Base-by-base conservation (phyloP, 164 flowering plant species). In the Magnolia officinalis region DNA sequence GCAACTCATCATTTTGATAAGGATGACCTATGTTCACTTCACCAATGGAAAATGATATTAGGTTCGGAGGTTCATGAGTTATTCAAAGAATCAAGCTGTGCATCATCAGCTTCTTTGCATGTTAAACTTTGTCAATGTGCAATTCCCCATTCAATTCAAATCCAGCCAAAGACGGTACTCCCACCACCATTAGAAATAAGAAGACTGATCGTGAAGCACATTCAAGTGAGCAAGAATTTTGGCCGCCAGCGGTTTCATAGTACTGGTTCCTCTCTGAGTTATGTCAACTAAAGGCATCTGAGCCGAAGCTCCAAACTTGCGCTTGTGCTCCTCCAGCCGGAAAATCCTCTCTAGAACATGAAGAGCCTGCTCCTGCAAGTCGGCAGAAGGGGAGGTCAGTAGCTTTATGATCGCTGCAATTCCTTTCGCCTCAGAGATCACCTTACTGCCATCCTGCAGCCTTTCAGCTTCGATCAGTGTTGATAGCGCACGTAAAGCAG, bases 191-290 rank as follows among this genome's bases (percentile, higher is more conserved):
- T 55, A 89, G 80, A 91, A 91, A 81, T 80, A 91, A 21, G 92
- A 87, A 29, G 95, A 89, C 78, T 88, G 90, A 10, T 88, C 87
- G 66, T 82, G 90, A 74, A 91, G 90, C 72, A 91, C 86, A 78
- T 87, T 81, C 85, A 89, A 78, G 72, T 88, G 92, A 82, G 86
- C 90, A 72, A 91, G 90, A 69, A 85, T 81, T 77, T 79, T 77
- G 19, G 91, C 95, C 23, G 95, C 88, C 79, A 86, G 78, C 72
- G 90, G 80, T 76, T 80, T 89, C 76, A 80, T 79, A 16, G 80
- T 72, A 78, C 80, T 79, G 59, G 45, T 87, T 49, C 91, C 92
- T 29, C 88, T 78, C 76, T 88, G 91, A 59, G 95, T 87, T 73
- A 91, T 80, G 50, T 89, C 95, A 66, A 88, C 89, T 51, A 91